These are phyloP conservation scores for Trichaptum fuscoviolaceum DNA, from an alignment of 768 basidiomycete species.

Conservation along the genomic window DNA sequence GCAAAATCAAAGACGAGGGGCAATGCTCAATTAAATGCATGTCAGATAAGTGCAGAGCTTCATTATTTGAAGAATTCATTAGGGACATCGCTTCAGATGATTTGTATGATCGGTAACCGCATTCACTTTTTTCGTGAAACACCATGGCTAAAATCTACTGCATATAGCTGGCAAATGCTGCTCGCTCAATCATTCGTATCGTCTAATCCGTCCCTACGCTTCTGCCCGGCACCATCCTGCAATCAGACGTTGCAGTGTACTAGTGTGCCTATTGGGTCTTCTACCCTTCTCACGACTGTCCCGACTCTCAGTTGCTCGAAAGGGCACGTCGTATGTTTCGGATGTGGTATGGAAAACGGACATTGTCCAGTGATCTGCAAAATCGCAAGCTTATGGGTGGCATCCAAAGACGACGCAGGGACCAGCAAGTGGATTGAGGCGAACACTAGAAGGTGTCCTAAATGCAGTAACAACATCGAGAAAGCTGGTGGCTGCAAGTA, in stretches of 20 bases:
- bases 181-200: conserved; percentile 13
- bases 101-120: background rate
- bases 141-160: background rate
- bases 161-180: conserved; percentile 12
- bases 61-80: conserved; percentile 9
- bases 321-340: conserved; percentile 13
- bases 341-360: conserved; percentile 11
- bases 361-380: conserved; percentile 14
- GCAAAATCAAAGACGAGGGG: conserved; percentile 15
- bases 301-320: conserved; percentile 11
- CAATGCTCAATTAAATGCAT: conserved; percentile 12
- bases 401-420: conserved; percentile 15
- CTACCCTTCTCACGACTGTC: conserved; percentile 10
- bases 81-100: conserved; percentile 8
- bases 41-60: conserved; percentile 10
- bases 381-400: conserved; percentile 12
- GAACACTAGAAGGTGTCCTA: conserved; percentile 16
- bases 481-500: conserved; percentile 17
- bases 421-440: conserved; percentile 15
- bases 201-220: conserved; percentile 10
- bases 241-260: conserved; percentile 10
- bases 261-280: conserved; percentile 3
- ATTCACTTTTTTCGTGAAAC: background rate
- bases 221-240: conserved; percentile 14
- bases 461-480: conserved; percentile 14